These are phyloP conservation scores for Gnaphalium uliginosum DNA, from an alignment of 129 eudicot species.

Conservation along the genomic window DNA sequence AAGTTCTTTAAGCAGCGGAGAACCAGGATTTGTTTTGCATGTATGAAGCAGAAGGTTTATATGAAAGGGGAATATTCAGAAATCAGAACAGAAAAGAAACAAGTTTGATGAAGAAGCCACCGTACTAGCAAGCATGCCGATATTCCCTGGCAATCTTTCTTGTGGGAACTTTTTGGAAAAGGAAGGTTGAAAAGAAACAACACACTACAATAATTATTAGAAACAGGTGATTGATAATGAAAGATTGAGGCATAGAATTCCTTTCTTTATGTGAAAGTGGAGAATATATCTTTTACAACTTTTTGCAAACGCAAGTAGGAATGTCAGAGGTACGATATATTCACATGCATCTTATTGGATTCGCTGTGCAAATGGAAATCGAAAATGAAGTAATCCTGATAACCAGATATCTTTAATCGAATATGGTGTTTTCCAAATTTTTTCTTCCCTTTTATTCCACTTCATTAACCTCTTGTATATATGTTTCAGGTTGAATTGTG, in stretches of 20 bases:
- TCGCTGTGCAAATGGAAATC: not conserved
- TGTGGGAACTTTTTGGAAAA: not conserved
- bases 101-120: conserved; percentile 28
- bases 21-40: conserved; percentile 19
- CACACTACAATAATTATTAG: conserved; percentile 21
- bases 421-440: not conserved
- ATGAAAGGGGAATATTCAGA: conserved; percentile 28
- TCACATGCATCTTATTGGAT: conserved; percentile 9
- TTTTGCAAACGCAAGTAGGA: conserved; percentile 28
- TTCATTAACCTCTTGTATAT: not conserved
- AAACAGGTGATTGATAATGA: conserved; percentile 33
- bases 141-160: not conserved
- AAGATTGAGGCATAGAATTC: conserved; percentile 45
- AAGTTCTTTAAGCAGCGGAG: conserved; percentile 15
- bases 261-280: conserved; percentile 40
- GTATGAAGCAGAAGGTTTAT: not conserved
- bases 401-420: not conserved
- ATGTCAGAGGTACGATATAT: conserved; percentile 32
- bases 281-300: conserved; percentile 41
- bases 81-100: conserved; percentile 23
- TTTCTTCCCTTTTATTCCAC: not conserved
- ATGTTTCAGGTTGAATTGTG: not conserved
- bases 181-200: conserved; percentile 9
- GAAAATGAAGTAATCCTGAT: not conserved
- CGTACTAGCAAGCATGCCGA: not conserved